Evolutionary conservation across 2,329 filamentous ascomycete genomes (phyloP), one percentile per base, ranked within the genome.

Genomic region (Trichocomaceae sp.): DNA sequence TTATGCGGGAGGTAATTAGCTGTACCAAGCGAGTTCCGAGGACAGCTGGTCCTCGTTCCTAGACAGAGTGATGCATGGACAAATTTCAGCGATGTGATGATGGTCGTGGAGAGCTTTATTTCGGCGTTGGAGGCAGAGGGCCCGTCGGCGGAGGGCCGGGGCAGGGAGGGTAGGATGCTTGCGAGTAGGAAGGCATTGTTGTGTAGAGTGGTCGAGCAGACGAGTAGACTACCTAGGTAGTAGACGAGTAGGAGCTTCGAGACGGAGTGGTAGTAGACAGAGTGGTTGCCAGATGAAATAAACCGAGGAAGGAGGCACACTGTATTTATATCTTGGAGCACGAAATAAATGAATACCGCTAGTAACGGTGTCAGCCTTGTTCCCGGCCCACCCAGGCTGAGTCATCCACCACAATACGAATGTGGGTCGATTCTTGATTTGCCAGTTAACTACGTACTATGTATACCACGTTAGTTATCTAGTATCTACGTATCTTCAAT

Each of bases 91-190:
- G n/a, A n/a, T n/a, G n/a, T n/a, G n/a, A n/a, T n/a, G n/a, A 3
- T 15, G 31, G 13, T 35, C 10, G 31, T 13, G 4, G 31, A 35
- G 41, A n/a, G 39, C 23, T 35, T 54, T 57, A 57, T 51, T 57
- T 57, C 41, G 55, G 55, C 9, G 55, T 57, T 17, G 55, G 55
- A 13, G 55, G 55, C 39, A 57, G 55, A 57, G 55, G 55, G 37
- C 55, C 55, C 31, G 50, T 57, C 9, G 55, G 55, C 46, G 55
- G 55, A 26, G 55, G 55, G 35, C 55, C 55, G 2, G 55, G 55
- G 51, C 55, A 57, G 8, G 55, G 55, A 35, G 55, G 55, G 47
- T 54, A 57, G n/a, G 54, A 52, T 20, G 26, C 35, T 17, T 56
- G 54, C 15, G 54, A 48, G 49, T 56, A 56, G 17, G 54, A 56